Conservation (phyloP, 495 filamentous ascomycete species). For the Penicillium coffeae region DNA sequence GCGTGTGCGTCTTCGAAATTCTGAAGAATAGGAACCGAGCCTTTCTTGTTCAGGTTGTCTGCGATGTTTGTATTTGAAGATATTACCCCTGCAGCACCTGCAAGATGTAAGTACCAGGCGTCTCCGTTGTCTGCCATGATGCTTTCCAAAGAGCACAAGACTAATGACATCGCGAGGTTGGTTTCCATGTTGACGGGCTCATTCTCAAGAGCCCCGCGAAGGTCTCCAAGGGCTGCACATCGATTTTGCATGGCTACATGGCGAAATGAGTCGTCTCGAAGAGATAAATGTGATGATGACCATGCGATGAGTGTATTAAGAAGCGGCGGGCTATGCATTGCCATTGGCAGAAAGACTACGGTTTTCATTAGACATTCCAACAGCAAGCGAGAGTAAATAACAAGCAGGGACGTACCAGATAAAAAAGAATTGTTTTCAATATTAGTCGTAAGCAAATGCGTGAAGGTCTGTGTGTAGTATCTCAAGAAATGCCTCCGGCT, state of each 20-base stretch:
- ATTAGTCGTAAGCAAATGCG: constrained; percentile 10
- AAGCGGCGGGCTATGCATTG: constrained; percentile 12
- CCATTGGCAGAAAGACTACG: constrained; percentile 14
- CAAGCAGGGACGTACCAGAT: constrained; percentile 1
- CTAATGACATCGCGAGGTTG: constrained; percentile 12
- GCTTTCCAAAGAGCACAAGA: constrained; percentile 12
- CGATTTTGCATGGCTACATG: constrained; percentile 12
- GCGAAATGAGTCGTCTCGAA: constrained; percentile 7
- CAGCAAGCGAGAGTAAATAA: neutral
- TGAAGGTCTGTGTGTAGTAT: constrained; percentile 15
- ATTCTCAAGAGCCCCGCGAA: constrained; percentile 3
- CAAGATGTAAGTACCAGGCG: constrained; percentile 12
- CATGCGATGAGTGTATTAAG: constrained; percentile 10
- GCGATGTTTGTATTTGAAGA: constrained; percentile 1
- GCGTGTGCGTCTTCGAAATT: constrained; percentile 8
- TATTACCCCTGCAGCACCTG: constrained; percentile 7
- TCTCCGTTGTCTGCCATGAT: constrained; percentile 12
- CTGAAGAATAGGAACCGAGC: neutral
- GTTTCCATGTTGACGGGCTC: constrained; percentile 7
- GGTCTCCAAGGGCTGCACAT: constrained; percentile 5
- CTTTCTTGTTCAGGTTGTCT: neutral
- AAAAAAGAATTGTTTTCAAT: constrained; percentile 15
- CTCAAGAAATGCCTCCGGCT: constrained; percentile 14
- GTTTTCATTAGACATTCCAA: neutral
- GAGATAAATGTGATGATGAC: constrained; percentile 13